These are phyloP conservation scores for Cercophora samala DNA, from an alignment of 495 filamentous ascomycete genomes.

Conservation along the genomic window DNA sequence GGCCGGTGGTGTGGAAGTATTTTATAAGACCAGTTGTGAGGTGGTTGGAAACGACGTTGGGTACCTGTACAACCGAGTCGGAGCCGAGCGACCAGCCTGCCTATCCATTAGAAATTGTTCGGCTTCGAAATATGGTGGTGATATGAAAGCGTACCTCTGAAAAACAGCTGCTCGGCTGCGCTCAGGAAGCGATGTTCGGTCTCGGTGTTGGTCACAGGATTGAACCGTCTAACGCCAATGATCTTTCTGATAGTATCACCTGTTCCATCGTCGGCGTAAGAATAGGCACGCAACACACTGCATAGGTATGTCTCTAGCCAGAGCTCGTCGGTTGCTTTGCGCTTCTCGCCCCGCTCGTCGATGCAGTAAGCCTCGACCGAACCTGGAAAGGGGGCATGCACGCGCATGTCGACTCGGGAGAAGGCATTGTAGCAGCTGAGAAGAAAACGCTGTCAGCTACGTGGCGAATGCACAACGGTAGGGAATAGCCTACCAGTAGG, in stretches of 20 bases:
- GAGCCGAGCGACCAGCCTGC: constrained; percentile 92
- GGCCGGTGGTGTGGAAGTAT: constrained; percentile 93
- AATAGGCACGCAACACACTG: constrained; percentile 86
- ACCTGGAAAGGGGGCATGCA: constrained; percentile 93
- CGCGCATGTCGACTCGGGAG: constrained; percentile 95
- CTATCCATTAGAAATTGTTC: background rate
- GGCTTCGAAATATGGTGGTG: too few species aligned
- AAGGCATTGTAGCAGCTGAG: constrained; percentile 98
- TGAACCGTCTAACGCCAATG: constrained; percentile 89
- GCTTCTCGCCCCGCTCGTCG: constrained; percentile 91
- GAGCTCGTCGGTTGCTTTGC: constrained; percentile 82
- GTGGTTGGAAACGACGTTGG: constrained; percentile 95
- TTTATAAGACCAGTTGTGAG: constrained; percentile 86
- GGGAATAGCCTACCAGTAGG: constrained; percentile 70
- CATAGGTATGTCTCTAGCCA: constrained; percentile 98
- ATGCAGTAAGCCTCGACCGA: constrained; percentile 94
- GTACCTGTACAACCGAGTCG: constrained; percentile 95
- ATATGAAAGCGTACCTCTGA: constrained; percentile 61
- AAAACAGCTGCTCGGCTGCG: constrained; percentile 91
- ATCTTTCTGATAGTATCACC: constrained; percentile 92
- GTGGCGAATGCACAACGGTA: background rate
- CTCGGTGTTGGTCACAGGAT: constrained; percentile 94
- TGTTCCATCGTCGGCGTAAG: constrained; percentile 90
- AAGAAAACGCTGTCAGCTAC: constrained; percentile 1
- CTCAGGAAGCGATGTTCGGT: constrained; percentile 95